Conservation (phyloP, 164 flowering plant species). For the Tinospora cordifolia region DNA sequence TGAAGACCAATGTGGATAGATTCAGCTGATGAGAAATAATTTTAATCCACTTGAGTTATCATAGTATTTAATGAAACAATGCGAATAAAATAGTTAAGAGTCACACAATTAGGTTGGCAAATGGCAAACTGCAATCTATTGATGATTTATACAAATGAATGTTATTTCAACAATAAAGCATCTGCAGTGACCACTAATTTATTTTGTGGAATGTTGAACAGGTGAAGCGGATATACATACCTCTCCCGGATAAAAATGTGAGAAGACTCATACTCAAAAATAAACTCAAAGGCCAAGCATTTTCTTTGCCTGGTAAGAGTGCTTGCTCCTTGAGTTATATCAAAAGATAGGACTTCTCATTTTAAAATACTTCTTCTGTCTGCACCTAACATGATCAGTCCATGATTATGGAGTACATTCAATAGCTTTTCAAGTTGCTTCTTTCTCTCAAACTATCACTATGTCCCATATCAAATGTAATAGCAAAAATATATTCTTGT, state of each 20-base stretch:
- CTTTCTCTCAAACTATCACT: too few species aligned
- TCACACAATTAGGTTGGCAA: too few species aligned
- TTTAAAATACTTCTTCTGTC: not conserved
- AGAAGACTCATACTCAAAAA: conserved; percentile 65
- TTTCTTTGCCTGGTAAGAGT: conserved; percentile 75
- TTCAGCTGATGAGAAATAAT: too few species aligned
- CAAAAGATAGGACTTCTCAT: not conserved
- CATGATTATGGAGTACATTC: too few species aligned
- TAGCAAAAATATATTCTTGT: too few species aligned
- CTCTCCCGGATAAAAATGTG: conserved; percentile 78
- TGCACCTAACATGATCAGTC: too few species aligned
- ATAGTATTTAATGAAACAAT: too few species aligned
- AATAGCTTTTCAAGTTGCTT: too few species aligned
- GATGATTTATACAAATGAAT: not conserved
- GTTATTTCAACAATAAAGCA: not conserved
- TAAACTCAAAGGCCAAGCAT: conserved; percentile 82
- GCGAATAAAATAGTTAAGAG: too few species aligned
- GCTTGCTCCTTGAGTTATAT: conserved; percentile 4
- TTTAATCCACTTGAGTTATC: too few species aligned
- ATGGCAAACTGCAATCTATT: not conserved
- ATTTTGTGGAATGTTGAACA: conserved; percentile 25
- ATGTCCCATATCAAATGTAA: too few species aligned
- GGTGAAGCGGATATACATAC: conserved; percentile 94
- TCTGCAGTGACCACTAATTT: conserved; percentile 7
- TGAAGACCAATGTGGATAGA: too few species aligned